Conservation (phyloP, 176 grass and related monocot species). For the Juncus inflexus region DNA sequence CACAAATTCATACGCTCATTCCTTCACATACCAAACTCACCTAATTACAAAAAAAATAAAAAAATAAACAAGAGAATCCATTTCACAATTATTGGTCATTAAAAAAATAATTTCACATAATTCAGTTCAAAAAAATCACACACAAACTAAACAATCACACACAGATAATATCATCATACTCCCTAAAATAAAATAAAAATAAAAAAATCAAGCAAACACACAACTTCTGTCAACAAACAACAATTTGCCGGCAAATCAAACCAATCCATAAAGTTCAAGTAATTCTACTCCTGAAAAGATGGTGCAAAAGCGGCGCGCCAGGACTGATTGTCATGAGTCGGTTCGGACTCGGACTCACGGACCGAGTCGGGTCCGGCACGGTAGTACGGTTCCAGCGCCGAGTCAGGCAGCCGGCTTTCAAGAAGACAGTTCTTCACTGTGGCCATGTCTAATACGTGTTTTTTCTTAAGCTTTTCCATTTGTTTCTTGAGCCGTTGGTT, state of each 20-base stretch:
- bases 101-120: no score
- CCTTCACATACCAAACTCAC: no score
- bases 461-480: constrained; percentile 80
- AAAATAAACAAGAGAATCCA: no score
- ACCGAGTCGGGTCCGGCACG: constrained; percentile 26
- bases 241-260: not conserved
- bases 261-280: not conserved
- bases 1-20: no score
- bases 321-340: constrained; percentile 56
- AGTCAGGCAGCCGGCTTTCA: constrained; percentile 81
- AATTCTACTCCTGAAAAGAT: constrained; percentile 32
- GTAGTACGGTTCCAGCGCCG: constrained; percentile 61
- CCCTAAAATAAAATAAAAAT: no score
- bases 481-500: constrained; percentile 78
- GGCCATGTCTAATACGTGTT: constrained; percentile 72
- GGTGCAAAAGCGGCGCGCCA: constrained; percentile 76
- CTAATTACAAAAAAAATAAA: no score
- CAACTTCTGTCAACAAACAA: constrained; percentile 33
- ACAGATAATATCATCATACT: no score
- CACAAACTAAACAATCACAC: no score
- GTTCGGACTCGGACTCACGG: constrained; percentile 15
- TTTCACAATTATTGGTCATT: no score
- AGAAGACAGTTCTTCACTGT: constrained; percentile 94
- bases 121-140: no score
- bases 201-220: constrained; percentile 18